phyloP scores from a whole-genome alignment of 306 rosid species.

The Prunus fruticosa region DNA sequence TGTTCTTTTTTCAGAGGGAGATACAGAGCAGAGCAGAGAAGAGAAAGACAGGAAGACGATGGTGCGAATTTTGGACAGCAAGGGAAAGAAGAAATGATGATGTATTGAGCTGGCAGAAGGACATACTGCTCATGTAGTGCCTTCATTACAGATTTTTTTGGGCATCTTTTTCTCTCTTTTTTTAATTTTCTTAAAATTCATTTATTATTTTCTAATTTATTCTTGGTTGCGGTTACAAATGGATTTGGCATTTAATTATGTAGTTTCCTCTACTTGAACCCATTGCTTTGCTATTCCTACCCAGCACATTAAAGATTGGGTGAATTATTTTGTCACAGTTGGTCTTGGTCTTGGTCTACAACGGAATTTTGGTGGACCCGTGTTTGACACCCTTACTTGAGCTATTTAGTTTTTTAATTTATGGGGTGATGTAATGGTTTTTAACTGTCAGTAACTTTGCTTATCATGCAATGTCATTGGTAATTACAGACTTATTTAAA shows the following conservation, averaged over 20 bases:
- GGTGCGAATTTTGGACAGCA: constrained; percentile 3
- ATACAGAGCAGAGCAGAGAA: not conserved
- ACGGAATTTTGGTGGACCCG: too few species aligned
- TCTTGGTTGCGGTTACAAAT: not conserved
- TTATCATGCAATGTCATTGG: too few species aligned
- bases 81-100: not conserved
- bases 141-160: not conserved
- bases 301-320: too few species aligned
- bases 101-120: constrained; percentile 34
- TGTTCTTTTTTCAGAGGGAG: not conserved
- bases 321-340: too few species aligned
- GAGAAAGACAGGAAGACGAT: not conserved
- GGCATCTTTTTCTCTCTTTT: not conserved
- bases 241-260: not conserved
- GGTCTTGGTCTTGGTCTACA: too few species aligned
- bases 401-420: too few species aligned
- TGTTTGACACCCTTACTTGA: too few species aligned
- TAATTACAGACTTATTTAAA: too few species aligned
- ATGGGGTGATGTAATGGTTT: too few species aligned
- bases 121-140: constrained; percentile 33
- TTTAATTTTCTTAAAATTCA: not conserved
- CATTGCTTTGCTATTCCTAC: too few species aligned
- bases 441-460: too few species aligned
- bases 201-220: not conserved
- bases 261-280: too few species aligned